Conservation (phyloP, 768 basidiomycete species). For the Mycena rebaudengoi region DNA sequence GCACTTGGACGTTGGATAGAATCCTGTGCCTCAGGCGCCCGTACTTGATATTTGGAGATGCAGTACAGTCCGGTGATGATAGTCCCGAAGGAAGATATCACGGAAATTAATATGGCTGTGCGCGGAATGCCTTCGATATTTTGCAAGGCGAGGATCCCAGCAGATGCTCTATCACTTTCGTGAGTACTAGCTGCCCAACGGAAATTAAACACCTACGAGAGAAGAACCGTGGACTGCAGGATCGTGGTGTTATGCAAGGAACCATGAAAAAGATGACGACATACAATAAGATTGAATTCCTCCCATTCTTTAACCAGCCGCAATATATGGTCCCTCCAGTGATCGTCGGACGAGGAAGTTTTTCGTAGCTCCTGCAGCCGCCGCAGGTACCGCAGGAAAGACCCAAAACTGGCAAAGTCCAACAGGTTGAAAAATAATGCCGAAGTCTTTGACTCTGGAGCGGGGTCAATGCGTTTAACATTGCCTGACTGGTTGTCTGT, state of each 20-base stretch:
- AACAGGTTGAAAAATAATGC: background rate
- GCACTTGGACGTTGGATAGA: background rate
- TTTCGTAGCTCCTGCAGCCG: conserved; percentile 11
- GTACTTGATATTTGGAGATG: conserved; percentile 13
- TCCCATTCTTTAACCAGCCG: conserved; percentile 18
- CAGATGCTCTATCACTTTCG: conserved; percentile 1
- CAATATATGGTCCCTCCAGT: conserved; percentile 11
- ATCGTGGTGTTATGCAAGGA: background rate
- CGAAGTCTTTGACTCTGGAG: background rate
- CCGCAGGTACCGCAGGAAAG: conserved; percentile 7
- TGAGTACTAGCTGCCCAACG: background rate
- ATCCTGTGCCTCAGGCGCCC: background rate
- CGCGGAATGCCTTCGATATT: conserved; percentile 6
- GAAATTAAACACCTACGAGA: background rate
- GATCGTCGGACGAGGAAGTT: conserved; percentile 1
- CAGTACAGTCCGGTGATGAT: conserved; percentile 12
- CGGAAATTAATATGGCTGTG: conserved; percentile 14
- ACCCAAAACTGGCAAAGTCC: conserved; percentile 9
- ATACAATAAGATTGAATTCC: conserved; percentile 14
- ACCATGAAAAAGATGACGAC: background rate
- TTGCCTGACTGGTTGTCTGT: background rate
- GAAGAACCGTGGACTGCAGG: conserved; percentile 5
- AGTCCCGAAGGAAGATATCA: conserved; percentile 3
- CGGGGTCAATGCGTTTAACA: background rate
- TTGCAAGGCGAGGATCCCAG: conserved; percentile 11